A percentile compares a stretch with the other conserved stretches of the same genome.
phyloP scores from a whole-genome alignment of 1,139 yeast species.

The Groenewaldozyma sp. region DNA sequence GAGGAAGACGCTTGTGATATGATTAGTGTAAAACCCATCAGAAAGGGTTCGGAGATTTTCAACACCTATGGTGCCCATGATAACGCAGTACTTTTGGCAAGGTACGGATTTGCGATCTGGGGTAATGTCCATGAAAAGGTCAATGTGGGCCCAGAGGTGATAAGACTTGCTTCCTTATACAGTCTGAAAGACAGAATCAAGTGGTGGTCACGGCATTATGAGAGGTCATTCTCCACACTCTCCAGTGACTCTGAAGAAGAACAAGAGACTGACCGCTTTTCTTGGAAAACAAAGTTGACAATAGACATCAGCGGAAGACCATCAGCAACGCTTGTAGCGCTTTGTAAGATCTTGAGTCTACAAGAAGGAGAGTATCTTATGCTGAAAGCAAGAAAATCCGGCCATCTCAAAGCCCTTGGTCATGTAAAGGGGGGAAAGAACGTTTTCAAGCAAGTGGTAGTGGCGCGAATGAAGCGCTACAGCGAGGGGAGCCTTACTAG shows the following conservation, averaged over 20 bases:
- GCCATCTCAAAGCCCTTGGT: constrained; percentile 18
- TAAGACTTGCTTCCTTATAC: constrained; percentile 33
- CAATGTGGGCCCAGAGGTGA: constrained; percentile 46
- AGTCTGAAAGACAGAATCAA: constrained; percentile 38
- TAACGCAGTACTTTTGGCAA: constrained; percentile 55
- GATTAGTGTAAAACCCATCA: constrained; percentile 36
- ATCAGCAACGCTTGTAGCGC: background rate
- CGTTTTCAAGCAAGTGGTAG: constrained; percentile 10
- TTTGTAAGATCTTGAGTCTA: background rate
- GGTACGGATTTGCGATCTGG: constrained; percentile 63
- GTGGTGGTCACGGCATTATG: constrained; percentile 53
- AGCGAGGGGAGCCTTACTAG: constrained; percentile 25
- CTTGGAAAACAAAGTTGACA: background rate
- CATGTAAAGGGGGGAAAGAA: background rate
- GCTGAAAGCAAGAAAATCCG: background rate
- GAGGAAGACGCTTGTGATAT: constrained; percentile 31
- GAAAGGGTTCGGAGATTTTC: constrained; percentile 50
- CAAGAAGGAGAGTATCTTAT: background rate
- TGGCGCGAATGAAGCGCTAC: constrained; percentile 20
- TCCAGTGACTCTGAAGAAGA: background rate
- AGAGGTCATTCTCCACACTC: background rate
- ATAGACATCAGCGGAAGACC: background rate
- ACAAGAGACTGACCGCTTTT: background rate
- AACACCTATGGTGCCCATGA: constrained; percentile 71
- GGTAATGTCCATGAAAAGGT: constrained; percentile 52